Evolutionary conservation across 1,284 basidiomycete genomes (phyloP).

Genomic region (Coniferiporia sulphurascens): DNA sequence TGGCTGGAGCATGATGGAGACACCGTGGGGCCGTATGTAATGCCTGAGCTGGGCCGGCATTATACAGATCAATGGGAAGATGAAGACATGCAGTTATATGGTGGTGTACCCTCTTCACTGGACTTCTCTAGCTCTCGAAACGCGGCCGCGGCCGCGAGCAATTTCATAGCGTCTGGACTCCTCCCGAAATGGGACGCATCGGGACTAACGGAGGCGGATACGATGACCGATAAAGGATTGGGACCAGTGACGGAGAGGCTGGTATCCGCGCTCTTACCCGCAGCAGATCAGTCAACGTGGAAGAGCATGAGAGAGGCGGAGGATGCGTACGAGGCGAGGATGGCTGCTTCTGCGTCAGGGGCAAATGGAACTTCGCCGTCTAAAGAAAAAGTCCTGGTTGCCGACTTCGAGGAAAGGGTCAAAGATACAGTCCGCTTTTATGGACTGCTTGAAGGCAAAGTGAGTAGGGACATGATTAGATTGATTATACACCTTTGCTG

Average conservation of each 20-base stretch:
- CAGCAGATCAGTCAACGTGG: slow-evolving; percentile 58
- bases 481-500: not conserved
- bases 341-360: slow-evolving; percentile 43
- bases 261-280: slow-evolving; percentile 71
- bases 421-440: slow-evolving; percentile 69
- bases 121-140: slow-evolving; percentile 30
- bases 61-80: slow-evolving; percentile 92
- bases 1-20: slow-evolving; percentile 86
- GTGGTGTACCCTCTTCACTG: slow-evolving; percentile 38
- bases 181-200: slow-evolving; percentile 69
- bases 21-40: slow-evolving; percentile 79
- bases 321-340: slow-evolving; percentile 69
- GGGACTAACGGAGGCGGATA: slow-evolving; percentile 58
- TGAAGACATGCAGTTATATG: slow-evolving; percentile 64
- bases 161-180: slow-evolving; percentile 35
- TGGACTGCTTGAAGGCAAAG: slow-evolving; percentile 54
- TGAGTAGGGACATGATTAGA: slow-evolving; percentile 30
- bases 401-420: slow-evolving; percentile 64
- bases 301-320: slow-evolving; percentile 74
- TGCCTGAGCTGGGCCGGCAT: slow-evolving; percentile 85
- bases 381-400: slow-evolving; percentile 66
- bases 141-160: slow-evolving; percentile 26
- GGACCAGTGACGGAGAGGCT: slow-evolving; percentile 78
- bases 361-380: slow-evolving; percentile 67
- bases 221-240: slow-evolving; percentile 64